A percentile compares a stretch with the other conserved stretches of the same genome.
phyloP scores from a whole-genome alignment of 2,329 filamentous ascomycete genomes.

The Akanthomyces dipterigenus region DNA sequence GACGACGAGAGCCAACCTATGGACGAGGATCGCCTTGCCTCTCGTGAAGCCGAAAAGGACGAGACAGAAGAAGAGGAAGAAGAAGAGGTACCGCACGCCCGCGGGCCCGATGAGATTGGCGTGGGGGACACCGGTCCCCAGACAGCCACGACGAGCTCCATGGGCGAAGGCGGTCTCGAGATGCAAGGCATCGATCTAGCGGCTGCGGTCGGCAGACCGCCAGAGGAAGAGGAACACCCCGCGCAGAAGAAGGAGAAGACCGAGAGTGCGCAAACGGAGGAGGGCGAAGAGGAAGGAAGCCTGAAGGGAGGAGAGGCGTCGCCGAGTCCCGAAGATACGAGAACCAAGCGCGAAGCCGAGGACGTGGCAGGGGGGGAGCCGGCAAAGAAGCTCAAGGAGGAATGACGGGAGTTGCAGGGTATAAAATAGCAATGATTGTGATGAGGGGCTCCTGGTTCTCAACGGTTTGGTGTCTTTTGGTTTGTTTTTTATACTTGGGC shows the following conservation, averaged over 20 bases:
- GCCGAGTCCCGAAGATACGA: constrained; percentile 26
- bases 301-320: not conserved
- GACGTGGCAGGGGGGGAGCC: constrained; percentile 35
- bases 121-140: constrained; percentile 82
- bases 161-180: constrained; percentile 34
- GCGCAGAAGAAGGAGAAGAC: not conserved
- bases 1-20: constrained; percentile 11
- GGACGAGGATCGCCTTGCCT: not conserved
- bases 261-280: constrained; percentile 16
- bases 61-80: constrained; percentile 39
- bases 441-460: not conserved
- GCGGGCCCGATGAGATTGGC: constrained; percentile 79
- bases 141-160: constrained; percentile 33
- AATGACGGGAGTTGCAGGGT: constrained; percentile 15
- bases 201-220: constrained; percentile 52
- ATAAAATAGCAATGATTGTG: not conserved
- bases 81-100: constrained; percentile 68
- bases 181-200: constrained; percentile 54
- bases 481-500: not conserved
- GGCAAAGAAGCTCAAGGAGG: constrained; percentile 46
- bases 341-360: constrained; percentile 51
- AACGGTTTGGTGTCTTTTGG: not conserved
- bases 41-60: constrained; percentile 20
- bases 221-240: constrained; percentile 20
- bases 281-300: constrained; percentile 23